Conservation (phyloP, 1,284 basidiomycete species). For the Ganoderma multipileum region DNA sequence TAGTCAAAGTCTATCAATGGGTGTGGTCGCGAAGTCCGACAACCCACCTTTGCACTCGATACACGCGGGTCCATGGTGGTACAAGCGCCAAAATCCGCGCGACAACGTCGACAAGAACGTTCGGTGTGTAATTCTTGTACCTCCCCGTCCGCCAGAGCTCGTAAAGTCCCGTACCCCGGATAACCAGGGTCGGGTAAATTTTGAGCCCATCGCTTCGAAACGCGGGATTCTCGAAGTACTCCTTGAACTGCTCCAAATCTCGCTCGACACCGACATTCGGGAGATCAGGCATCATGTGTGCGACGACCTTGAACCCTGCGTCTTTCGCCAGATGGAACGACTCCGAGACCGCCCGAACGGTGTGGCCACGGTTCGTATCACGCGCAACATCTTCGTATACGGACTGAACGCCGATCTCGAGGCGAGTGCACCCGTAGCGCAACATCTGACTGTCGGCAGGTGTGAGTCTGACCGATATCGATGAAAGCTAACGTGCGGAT, state of each 20-base stretch:
- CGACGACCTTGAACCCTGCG: slow-evolving; percentile 99
- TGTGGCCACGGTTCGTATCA: slow-evolving; percentile 98
- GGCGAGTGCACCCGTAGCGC: slow-evolving; percentile 96
- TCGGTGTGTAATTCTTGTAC: slow-evolving; percentile 99
- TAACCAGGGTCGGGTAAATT: slow-evolving; percentile 98
- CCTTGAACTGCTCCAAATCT: slow-evolving; percentile 98
- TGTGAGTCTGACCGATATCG: slow-evolving; percentile 17
- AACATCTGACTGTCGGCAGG: slow-evolving; percentile 89
- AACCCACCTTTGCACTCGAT: slow-evolving; percentile 89
- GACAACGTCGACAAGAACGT: slow-evolving; percentile 96
- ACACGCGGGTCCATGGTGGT: slow-evolving; percentile 98
- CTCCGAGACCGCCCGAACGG: slow-evolving; percentile 96
- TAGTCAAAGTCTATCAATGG: slow-evolving; percentile 17
- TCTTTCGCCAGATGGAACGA: slow-evolving; percentile 99
- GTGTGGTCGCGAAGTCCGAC: slow-evolving; percentile 6
- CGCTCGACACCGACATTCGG: slow-evolving; percentile 98
- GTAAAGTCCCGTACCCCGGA: slow-evolving; percentile 96
- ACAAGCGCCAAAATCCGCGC: slow-evolving; percentile 96
- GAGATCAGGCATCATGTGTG: slow-evolving; percentile 98
- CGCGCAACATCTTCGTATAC: slow-evolving; percentile 99
- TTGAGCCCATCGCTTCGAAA: slow-evolving; percentile 98
- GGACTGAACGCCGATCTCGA: slow-evolving; percentile 98
- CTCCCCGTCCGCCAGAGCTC: slow-evolving; percentile 96
- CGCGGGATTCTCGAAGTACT: slow-evolving; percentile 98
- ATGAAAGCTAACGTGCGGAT: slow-evolving; percentile 8